phyloP scores from a whole-genome alignment of 257 asterid genomes.

The Vinca minor region DNA sequence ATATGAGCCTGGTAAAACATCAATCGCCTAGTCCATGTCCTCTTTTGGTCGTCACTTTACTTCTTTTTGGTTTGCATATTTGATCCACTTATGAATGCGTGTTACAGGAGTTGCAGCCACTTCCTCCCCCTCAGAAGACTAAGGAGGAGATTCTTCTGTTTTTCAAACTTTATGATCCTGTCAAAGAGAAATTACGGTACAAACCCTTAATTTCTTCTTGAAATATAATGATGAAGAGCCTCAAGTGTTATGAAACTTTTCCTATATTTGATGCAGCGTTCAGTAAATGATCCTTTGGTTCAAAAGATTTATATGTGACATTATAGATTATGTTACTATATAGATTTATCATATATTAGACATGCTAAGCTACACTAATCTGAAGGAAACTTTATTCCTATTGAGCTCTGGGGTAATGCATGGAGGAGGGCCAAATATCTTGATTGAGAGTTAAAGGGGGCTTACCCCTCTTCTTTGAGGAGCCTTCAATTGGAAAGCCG shows the following conservation, averaged over 20 bases:
- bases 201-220: conserved; percentile 6
- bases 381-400: no score
- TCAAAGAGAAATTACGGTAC: conserved; percentile 58
- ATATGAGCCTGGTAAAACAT: conserved; percentile 45
- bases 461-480: neutral
- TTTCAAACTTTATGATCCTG: conserved; percentile 68
- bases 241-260: neutral
- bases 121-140: conserved; percentile 49
- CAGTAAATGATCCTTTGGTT: neutral
- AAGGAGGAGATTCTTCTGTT: conserved; percentile 71
- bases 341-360: neutral
- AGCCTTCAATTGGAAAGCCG: neutral
- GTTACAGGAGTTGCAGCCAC: conserved; percentile 48
- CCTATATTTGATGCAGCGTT: neutral
- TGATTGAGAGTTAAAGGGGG: neutral
- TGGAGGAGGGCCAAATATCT: neutral
- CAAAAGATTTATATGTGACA: neutral
- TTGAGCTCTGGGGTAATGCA: no score
- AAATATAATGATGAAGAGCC: neutral
- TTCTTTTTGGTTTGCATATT: neutral
- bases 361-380: neutral
- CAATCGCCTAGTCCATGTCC: conserved; percentile 11
- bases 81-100: neutral
- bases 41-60: conserved; percentile 5
- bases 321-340: neutral